Percentiles rank a stretch among this genome's conserved stretches.
Evolutionary conservation across 192 early-diverging fungal genomes (phyloP).

Genomic region (Gonapodya sp.): DNA sequence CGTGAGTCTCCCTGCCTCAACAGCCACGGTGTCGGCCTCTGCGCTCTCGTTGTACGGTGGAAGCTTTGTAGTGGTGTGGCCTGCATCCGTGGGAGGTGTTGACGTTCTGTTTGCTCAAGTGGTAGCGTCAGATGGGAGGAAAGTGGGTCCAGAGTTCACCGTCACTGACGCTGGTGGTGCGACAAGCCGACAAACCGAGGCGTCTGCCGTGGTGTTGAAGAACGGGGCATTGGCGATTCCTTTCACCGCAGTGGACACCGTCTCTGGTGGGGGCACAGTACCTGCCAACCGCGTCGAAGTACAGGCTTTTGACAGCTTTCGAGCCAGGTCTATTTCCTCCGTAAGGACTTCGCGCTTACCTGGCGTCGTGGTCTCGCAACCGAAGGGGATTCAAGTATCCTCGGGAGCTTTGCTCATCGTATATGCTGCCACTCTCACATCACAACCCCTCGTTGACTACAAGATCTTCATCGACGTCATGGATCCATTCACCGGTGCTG

Average conservation of each 20-base stretch:
- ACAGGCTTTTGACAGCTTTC: not conserved
- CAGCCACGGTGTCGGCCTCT: not conserved
- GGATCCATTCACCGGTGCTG: not conserved
- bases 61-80: not conserved
- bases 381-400: not conserved
- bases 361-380: not conserved
- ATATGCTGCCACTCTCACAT: not conserved
- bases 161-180: not conserved
- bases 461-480: not conserved
- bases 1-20: not conserved
- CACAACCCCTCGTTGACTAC: not conserved
- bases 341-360: not conserved
- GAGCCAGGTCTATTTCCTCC: not conserved
- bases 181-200: not conserved
- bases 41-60: not conserved
- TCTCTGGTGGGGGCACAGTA: not conserved
- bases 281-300: not conserved
- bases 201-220: not conserved
- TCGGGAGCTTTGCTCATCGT: not conserved
- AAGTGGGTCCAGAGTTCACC: not conserved
- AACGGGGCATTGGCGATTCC: not conserved
- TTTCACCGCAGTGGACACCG: not conserved
- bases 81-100: not conserved
- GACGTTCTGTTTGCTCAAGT: not conserved
- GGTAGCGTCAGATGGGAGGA: not conserved